Base-by-base conservation (phyloP, 306 rosid species). In the Prunus fruticosa region DNA sequence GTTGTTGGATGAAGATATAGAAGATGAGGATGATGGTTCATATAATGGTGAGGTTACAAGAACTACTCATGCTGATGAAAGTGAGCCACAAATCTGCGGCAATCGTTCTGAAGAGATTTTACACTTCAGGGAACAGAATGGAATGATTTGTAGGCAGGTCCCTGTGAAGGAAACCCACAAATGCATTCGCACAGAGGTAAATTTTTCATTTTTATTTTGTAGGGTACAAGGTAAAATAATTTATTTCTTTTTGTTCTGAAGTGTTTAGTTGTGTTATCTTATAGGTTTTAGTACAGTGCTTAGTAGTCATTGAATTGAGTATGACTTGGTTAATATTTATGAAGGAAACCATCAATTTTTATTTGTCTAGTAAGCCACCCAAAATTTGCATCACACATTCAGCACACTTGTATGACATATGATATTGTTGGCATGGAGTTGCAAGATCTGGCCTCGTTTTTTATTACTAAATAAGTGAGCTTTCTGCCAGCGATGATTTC, bases 111-210 rank as follows among this genome's bases (percentile, higher is more conserved):
- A 96, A 71, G 99, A 96, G 50, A 88, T 96, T 83, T 83, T 96
- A 80, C 78, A 8, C 71, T 64, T 80, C 56, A 91, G 93, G 80
- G 88, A 73, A 27, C 89, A 88, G 86, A 88, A 82, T 67, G 99
- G 78, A 66, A 76, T 91, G 93, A 77, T 92, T 79, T 96, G 99
- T 80, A 86, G 99, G 88, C 90, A 87, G 83, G 82, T 79, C 79
- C 99, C 99, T 54, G 97, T 92, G 72, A 95, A 92, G 86, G 97
- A 95, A 79, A 95, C 97, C 28, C n/a, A 75, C 78, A 84, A 76
- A 82, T 84, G 88, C 78, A 69, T 87, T 69, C 93, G 99, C 18
- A n/a, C 81, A 3, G 99, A 91, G 98, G 98, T 96, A 61, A 61
- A 12, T 3, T 49, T 11, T 49, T 49, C 27, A 61, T 61, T 61